Percentiles rank a stretch among this genome's conserved stretches.
Conservation (phyloP, 768 basidiomycete species). For the Mycena amicta region DNA sequence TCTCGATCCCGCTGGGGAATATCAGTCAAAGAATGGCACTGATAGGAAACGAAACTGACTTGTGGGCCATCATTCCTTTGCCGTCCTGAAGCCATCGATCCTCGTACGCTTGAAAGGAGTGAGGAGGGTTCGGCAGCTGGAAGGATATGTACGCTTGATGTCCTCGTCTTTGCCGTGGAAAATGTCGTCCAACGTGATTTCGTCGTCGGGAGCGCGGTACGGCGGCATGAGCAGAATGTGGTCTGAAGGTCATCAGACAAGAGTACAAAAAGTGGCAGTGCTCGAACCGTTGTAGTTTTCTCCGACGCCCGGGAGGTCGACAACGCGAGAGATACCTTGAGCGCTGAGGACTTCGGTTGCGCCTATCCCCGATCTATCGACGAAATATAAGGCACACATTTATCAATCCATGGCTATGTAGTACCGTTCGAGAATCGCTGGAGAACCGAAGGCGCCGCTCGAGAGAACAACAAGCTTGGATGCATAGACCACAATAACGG, state of each 20-base stretch:
- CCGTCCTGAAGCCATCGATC: conserved; percentile 38
- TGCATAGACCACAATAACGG: conserved; percentile 32
- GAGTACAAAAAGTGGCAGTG: too few species aligned
- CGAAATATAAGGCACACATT: conserved; percentile 2
- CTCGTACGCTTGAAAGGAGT: conserved; percentile 20
- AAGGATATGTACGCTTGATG: conserved; percentile 37
- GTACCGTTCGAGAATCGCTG: conserved; percentile 55
- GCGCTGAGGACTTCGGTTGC: conserved; percentile 46
- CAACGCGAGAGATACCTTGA: conserved; percentile 48
- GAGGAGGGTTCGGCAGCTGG: too few species aligned
- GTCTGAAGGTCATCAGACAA: conserved; percentile 38
- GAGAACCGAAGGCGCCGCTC: conserved; percentile 58
- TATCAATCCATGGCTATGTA: neutral
- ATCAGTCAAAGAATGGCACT: neutral
- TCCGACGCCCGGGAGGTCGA: conserved; percentile 78
- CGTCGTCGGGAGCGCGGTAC: conserved; percentile 47
- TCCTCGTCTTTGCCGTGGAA: conserved; percentile 42
- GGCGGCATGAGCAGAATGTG: conserved; percentile 41
- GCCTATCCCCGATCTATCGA: conserved; percentile 64
- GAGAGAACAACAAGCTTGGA: conserved; percentile 52
- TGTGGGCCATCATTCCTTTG: conserved; percentile 54
- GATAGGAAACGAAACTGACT: conserved; percentile 39
- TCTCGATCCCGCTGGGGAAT: conserved; percentile 48
- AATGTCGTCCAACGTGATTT: conserved; percentile 52
- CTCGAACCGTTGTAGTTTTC: conserved; percentile 69